Percentiles rank a stretch among this genome's conserved stretches.
Conservation (phyloP, 2,329 filamentous ascomycete species). For the Sporothrix luriei region DNA sequence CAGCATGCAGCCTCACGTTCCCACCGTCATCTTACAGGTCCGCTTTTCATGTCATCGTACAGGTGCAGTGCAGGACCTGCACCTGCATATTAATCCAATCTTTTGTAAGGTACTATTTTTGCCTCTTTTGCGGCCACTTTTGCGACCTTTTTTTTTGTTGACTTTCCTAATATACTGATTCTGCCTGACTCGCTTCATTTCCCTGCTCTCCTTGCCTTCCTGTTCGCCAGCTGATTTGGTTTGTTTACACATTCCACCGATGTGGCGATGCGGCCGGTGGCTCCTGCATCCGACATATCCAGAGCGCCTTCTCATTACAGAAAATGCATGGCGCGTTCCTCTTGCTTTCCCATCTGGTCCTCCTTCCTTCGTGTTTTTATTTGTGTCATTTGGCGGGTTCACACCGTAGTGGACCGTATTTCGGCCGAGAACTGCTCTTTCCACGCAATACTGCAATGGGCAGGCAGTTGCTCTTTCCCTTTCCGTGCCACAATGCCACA, state of each 20-base stretch:
- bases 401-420: conserved; percentile 6
- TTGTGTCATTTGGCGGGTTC: background rate
- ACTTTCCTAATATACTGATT: background rate
- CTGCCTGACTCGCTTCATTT: conserved; percentile 4
- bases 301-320: conserved; percentile 19
- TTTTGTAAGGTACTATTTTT: conserved; percentile 3
- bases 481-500: conserved; percentile 7
- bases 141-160: conserved; percentile 16
- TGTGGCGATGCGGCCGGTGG: conserved; percentile 25
- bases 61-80: conserved; percentile 20
- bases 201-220: background rate
- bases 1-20: conserved; percentile 20
- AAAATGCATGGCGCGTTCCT: background rate
- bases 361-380: background rate
- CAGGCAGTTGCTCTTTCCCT: conserved; percentile 17
- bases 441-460: conserved; percentile 1
- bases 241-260: conserved; percentile 27
- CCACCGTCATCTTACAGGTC: conserved; percentile 26
- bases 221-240: conserved; percentile 12
- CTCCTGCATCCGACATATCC: conserved; percentile 8
- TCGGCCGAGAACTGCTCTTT: background rate
- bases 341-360: background rate
- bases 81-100: background rate
- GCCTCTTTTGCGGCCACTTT: background rate
- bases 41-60: conserved; percentile 29